Evolutionary conservation across 1,284 basidiomycete species (phyloP).

Genomic region (Vanrija sp.): DNA sequence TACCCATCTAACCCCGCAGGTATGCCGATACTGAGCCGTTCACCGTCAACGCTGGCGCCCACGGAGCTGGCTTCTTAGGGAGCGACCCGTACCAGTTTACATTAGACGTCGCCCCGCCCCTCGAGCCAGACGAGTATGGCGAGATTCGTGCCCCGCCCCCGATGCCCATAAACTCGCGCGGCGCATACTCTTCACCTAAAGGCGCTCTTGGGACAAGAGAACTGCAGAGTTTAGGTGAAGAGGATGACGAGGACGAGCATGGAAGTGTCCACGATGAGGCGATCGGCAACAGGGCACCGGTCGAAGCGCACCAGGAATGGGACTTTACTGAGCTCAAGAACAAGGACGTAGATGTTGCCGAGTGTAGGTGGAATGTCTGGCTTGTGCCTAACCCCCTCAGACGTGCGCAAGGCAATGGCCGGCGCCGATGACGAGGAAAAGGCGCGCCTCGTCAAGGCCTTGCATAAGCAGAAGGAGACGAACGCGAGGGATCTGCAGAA

Average conservation of each 20-base stretch:
- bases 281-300: constrained; percentile 29
- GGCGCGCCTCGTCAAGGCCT: constrained; percentile 42
- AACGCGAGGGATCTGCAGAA: constrained; percentile 37
- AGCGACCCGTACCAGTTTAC: constrained; percentile 34
- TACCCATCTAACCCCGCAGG: constrained; percentile 14
- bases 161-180: too few relatives aligned
- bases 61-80: constrained; percentile 21
- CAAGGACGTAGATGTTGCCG: constrained; percentile 74
- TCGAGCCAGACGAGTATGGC: constrained; percentile 21
- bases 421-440: constrained; percentile 49
- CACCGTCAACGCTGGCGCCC: not conserved
- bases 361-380: constrained; percentile 57
- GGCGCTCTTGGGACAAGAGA: too few relatives aligned
- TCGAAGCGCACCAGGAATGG: constrained; percentile 44
- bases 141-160: not conserved
- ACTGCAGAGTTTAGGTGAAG: not conserved
- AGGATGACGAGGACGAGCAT: constrained; percentile 10
- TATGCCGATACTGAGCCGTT: constrained; percentile 41
- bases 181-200: too few relatives aligned
- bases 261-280: constrained; percentile 25
- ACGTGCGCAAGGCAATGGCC: constrained; percentile 29
- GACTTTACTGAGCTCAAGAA: constrained; percentile 65
- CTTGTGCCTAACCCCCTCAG: constrained; percentile 1
- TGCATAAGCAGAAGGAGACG: constrained; percentile 37
- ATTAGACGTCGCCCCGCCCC: constrained; percentile 18